Evolutionary conservation across 371 early-diverging fungal species (phyloP).

Genomic region (Mortierella sp.): DNA sequence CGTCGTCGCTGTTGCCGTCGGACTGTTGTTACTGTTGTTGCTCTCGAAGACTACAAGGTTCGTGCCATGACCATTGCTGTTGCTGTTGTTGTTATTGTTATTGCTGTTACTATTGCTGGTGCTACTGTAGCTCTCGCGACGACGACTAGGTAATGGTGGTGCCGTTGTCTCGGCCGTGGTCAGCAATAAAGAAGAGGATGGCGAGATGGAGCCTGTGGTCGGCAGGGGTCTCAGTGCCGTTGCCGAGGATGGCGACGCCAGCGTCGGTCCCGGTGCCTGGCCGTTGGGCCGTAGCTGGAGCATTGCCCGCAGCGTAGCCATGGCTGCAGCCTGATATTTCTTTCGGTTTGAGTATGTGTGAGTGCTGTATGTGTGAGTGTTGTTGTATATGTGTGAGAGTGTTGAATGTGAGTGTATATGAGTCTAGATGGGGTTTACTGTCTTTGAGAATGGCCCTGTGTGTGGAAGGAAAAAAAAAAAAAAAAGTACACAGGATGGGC

Average conservation of each 20-base stretch:
- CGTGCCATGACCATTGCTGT: too few relatives aligned
- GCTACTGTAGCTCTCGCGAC: too few relatives aligned
- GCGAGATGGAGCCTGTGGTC: neutral
- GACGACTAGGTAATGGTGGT: neutral
- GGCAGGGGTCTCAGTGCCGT: neutral
- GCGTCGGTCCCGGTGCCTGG: too few relatives aligned
- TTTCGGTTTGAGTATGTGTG: neutral
- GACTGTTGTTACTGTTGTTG: neutral
- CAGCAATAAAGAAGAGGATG: neutral
- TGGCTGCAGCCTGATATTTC: too few relatives aligned
- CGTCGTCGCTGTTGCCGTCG: too few relatives aligned
- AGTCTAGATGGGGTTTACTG: neutral
- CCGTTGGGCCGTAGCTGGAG: constrained; percentile 37
- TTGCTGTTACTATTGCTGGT: neutral
- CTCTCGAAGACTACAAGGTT: neutral
- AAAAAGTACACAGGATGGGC: too few relatives aligned
- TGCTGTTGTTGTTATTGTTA: neutral
- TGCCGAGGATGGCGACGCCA: too few relatives aligned
- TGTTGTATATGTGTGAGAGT: too few relatives aligned
- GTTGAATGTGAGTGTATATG: neutral
- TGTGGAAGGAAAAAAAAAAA: neutral
- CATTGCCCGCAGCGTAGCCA: constrained; percentile 45
- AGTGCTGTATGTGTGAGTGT: too few relatives aligned
- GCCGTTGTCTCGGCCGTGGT: neutral
- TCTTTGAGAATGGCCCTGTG: neutral